phyloP scores from a whole-genome alignment of 2,329 filamentous ascomycete species.

The Simplicillium sp. region DNA sequence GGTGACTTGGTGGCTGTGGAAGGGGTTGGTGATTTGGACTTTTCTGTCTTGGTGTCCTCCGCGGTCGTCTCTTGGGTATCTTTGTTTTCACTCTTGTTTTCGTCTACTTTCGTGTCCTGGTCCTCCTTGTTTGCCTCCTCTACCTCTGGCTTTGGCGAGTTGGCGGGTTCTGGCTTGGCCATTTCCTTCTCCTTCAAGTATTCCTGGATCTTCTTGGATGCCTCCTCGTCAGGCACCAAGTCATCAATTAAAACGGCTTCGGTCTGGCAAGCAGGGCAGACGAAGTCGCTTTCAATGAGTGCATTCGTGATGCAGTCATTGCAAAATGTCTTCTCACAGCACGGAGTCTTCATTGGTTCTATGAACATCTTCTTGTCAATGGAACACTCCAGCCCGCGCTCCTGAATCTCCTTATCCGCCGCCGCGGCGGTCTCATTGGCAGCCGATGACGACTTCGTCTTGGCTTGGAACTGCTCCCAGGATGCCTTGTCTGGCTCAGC shows the following conservation, averaged over 20 bases:
- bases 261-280: conserved; percentile 84
- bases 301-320: conserved; percentile 99
- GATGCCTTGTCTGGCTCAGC: conserved; percentile 90
- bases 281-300: conserved; percentile 95
- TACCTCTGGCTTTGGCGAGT: conserved; percentile 20
- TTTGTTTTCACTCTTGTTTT: background rate
- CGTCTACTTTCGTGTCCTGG: background rate
- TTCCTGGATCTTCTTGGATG: conserved; percentile 66
- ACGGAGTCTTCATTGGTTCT: conserved; percentile 98
- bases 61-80: conserved; percentile 1
- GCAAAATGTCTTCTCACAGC: conserved; percentile 97
- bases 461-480: conserved; percentile 96
- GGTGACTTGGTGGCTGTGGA: conserved; percentile 7
- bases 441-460: conserved; percentile 76
- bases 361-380: conserved; percentile 98
- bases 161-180: conserved; percentile 29
- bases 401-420: conserved; percentile 78
- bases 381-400: conserved; percentile 82
- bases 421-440: conserved; percentile 68
- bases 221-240: conserved; percentile 72
- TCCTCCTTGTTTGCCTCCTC: conserved; percentile 24
- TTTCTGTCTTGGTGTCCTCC: conserved; percentile 15
- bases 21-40: conserved; percentile 24
- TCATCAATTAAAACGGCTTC: conserved; percentile 92
- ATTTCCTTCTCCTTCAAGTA: conserved; percentile 53